phyloP scores from a whole-genome alignment of 139 green algal species.

The Chlorella ohadii region DNA sequence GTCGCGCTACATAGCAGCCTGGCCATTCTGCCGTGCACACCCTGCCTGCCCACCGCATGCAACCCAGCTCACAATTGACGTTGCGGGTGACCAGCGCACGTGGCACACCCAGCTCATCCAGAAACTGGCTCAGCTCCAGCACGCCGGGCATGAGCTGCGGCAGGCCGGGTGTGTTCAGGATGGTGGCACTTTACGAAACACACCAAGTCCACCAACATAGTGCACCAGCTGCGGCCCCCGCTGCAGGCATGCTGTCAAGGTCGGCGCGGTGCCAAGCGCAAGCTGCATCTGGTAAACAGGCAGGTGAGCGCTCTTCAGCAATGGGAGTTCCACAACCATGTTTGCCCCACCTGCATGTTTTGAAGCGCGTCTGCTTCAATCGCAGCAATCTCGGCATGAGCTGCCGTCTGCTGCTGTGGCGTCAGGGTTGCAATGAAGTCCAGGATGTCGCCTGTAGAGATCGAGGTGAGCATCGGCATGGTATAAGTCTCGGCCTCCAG shows the following conservation, averaged over 20 bases:
- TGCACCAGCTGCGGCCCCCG: no score
- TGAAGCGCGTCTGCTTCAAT: slow-evolving; percentile 62
- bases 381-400: slow-evolving; percentile 24
- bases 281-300: no score
- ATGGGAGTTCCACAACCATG: no score
- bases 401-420: background rate
- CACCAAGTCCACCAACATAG: no score
- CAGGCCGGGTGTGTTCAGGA: no score
- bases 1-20: background rate
- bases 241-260: no score
- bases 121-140: slow-evolving; percentile 64
- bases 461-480: background rate
- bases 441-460: slow-evolving; percentile 43
- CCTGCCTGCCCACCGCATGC: background rate
- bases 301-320: no score
- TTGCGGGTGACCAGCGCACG: slow-evolving; percentile 76
- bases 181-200: no score
- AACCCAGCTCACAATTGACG: slow-evolving; percentile 37
- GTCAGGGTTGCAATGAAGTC: slow-evolving; percentile 19
- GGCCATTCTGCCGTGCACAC: background rate
- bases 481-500: no score
- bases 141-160: slow-evolving; percentile 77
- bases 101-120: slow-evolving; percentile 66
- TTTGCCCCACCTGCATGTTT: slow-evolving; percentile 68
- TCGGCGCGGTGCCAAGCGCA: no score